phyloP scores from a whole-genome alignment of 2,329 filamentous ascomycete genomes.

The Chaetomium sp. region DNA sequence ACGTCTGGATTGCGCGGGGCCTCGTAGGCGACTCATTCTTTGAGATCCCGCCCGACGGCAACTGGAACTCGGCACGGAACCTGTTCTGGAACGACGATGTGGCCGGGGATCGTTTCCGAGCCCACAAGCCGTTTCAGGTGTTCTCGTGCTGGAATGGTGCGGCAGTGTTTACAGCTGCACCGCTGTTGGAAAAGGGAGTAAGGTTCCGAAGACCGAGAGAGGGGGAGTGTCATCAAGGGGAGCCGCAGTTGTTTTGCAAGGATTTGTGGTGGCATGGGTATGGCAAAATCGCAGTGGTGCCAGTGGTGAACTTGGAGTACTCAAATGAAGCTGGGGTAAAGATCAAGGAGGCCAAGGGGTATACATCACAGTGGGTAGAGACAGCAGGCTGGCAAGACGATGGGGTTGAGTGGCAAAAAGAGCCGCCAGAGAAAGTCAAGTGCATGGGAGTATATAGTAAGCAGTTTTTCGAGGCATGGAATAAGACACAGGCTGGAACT shows the following conservation, averaged over 20 bases:
- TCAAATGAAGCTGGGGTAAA: conserved; percentile 36
- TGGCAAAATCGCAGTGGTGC: conserved; percentile 49
- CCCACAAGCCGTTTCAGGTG: conserved; percentile 48
- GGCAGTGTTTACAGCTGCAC: conserved; percentile 40
- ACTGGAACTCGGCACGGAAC: conserved; percentile 43
- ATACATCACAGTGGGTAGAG: conserved; percentile 27
- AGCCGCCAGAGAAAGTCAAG: conserved; percentile 41
- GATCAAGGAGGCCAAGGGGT: conserved; percentile 47
- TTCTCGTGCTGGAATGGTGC: conserved; percentile 58
- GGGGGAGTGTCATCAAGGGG: conserved; percentile 47
- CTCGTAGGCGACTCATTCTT: conserved; percentile 51
- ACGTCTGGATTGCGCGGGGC: conserved; percentile 49
- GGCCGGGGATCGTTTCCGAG: conserved; percentile 27
- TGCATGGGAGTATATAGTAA: conserved; percentile 40
- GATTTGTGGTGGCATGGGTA: conserved; percentile 47
- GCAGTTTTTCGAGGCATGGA: conserved; percentile 40
- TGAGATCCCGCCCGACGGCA: conserved; percentile 42
- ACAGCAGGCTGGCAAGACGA: conserved; percentile 26
- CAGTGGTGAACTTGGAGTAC: conserved; percentile 51
- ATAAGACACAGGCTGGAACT: conserved; percentile 25
- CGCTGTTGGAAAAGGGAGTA: conserved; percentile 33
- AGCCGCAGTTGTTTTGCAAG: conserved; percentile 51
- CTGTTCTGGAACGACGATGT: conserved; percentile 46
- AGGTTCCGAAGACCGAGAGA: conserved; percentile 36
- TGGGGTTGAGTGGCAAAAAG: conserved; percentile 36